Evolutionary conservation across 169 alveolate genomes (phyloP), one percentile per base, ranked within the genome.

Genomic region (Eimeria maxima): DNA sequence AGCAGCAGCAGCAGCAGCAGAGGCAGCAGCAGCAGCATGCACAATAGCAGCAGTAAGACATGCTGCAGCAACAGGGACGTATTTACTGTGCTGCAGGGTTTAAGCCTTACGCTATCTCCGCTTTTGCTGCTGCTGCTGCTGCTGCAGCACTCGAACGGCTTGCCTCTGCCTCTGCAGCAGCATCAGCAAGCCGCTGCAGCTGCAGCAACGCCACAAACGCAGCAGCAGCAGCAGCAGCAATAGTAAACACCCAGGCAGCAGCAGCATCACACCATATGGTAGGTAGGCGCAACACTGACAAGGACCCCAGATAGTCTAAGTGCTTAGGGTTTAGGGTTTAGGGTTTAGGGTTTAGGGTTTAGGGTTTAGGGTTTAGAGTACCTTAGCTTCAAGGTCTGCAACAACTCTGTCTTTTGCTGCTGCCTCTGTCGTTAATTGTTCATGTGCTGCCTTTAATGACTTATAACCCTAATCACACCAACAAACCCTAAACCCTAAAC

Each of bases 21-120:
- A 60, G 44, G 45, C 0, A 27, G 84, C 53, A 73, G 45, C 89
- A 78, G 89, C 89, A 78, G 20, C 27, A 11, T 53, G 55, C 0
- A 50, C 89, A 78, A 16, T 65, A 78, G 89, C 89, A 78, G 89
- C 89, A 78, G 65, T 42, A 78, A 11, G 18, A 13, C n/a, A n/a
- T n/a, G 65, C 65, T n/a, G 29, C 89, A 27, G 65, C 65, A 6
- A 10, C 60, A 24, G 42, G 10, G 8, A 38, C 45, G 33, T 4
- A 50, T 27, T 33, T 10, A 44, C 44, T n/a, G 29, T 73, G 65
- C 89, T 78, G 65, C 8, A 65, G 65, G 47, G 65, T 27, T 42
- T 60, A 60, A 78, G 89, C 89, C 20, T 45, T 24, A 78, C 65
- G 11, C 89, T 11, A 50, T 50, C 57, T 50, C 57, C 11, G 57